Base-by-base conservation (phyloP, 345 rosid genomes). In the Syzygium grande region DNA sequence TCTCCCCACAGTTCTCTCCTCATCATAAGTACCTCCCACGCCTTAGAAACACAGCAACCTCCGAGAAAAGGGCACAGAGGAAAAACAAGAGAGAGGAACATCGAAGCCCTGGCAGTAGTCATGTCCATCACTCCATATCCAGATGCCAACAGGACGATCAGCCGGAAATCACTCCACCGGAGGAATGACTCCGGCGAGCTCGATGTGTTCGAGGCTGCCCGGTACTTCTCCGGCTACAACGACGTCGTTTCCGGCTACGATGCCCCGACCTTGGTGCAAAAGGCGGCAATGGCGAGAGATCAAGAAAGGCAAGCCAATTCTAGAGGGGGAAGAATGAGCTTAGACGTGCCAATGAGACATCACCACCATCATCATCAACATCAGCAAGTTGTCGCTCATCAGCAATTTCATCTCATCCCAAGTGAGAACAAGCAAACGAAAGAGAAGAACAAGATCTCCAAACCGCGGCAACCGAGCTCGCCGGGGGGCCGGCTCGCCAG, bases 401-500 rank as follows among this genome's bases (percentile, higher is more conserved):
- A 73, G 38, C 80, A 73, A 25, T 73, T 34, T 34, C 49, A 73
- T 73, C 80, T 17, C 80, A 49, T 87, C 85, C 63, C 91, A 86
- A 52, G 55, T 61, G 86, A 55, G 46, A 52, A 9, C 34, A 84
- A 19, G 86, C 86, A 52, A 94, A 91, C 54, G 91, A 92, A 87
- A 92, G 91, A 89, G 87, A 90, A 85, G 51, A 85, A 79, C 51
- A 97, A 94, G 85, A 94, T 94, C 88, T 95, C 93, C 89, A 95
- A 94, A 86, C 91, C 91, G 89, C 94, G 94, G 93, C 97, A 95
- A 88, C 99, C 99, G 2, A 95, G 96, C 88, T 97, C 99, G 27
- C 99, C 99, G 3, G 99, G 98, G 3, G 98, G 98, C 16, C 92
- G 90, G 87, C 94, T 97, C 46, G 98, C 98, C 5, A 96, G 95